Base-by-base conservation (phyloP, 2,329 filamentous ascomycete species). In the Alternaria hordeiaustralica region DNA sequence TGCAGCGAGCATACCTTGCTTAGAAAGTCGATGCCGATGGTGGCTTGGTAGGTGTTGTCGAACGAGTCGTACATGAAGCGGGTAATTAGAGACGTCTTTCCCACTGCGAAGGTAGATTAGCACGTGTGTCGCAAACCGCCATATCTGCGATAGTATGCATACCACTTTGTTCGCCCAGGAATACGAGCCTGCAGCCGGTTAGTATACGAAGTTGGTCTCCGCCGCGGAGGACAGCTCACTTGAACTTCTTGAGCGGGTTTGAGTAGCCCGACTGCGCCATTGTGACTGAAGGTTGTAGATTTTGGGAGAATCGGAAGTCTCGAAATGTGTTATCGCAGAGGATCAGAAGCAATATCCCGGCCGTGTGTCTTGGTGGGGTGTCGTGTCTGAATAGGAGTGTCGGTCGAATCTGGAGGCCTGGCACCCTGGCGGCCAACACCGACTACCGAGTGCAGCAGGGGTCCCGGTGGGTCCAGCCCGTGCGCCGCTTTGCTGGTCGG, bases 11-110 rank as follows among this genome's bases (percentile, higher is more conserved):
- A 62, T 86, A 92, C 93, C 91, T 99, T 99, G 78, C 94, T 97
- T 72, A 99, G 89, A 80, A 99, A 99, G 84, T 99, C 96, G 84
- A 99, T 99, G 78, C 96, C 96, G 79, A 99, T 98, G 43, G 96
- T 99, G 61, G 96, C 96, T 84, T 99, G 96, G 85, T 99, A 99
- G 87, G 95, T 98, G 84, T 97, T 97, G 86, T 99, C 96, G 86
- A 99, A 99, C 51, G 96, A 98, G 83, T 99, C 96, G 87, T 99
- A 99, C 96, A 99, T 99, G 87, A 99, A 99, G 70, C 96, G 91
- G 71, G 96, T 99, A 81, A 99, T 99, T 75, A 99, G 85, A 66
- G 96, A 99, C 30, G 96, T 99, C 86, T 99, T 99, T 80, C 96
- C 96, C 75, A 99, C 96, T 98, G 80, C 11, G 66, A 45, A 49